Evolutionary conservation across 257 asterid species (phyloP).

Genomic region (Craterostigma plantagineum): DNA sequence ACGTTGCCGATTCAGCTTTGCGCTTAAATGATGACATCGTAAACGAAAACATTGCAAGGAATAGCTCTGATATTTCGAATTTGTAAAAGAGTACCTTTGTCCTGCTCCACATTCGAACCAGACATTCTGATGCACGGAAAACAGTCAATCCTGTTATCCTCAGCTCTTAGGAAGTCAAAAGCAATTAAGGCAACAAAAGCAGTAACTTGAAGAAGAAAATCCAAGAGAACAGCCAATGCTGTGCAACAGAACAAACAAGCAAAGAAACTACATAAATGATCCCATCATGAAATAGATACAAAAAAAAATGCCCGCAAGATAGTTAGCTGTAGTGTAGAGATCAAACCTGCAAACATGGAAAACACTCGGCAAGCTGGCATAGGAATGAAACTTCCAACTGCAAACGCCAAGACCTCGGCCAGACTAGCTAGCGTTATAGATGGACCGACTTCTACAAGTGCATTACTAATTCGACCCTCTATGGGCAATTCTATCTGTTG

Average conservation of each 20-base stretch:
- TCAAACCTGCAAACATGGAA: slow-evolving; percentile 95
- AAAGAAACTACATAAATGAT: slow-evolving; percentile 10
- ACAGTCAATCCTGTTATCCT: slow-evolving; percentile 83
- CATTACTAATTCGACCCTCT: slow-evolving; percentile 91
- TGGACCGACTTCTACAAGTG: slow-evolving; percentile 98
- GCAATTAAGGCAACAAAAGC: slow-evolving; percentile 94
- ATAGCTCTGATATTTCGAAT: slow-evolving; percentile 1
- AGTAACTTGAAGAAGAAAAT: slow-evolving; percentile 93
- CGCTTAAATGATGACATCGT: slow-evolving; percentile 7
- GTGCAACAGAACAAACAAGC: slow-evolving; percentile 17
- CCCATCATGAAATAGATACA: not conserved
- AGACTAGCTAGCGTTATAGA: slow-evolving; percentile 92
- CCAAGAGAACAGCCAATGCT: slow-evolving; percentile 97
- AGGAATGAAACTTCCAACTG: slow-evolving; percentile 97
- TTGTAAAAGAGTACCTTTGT: slow-evolving; percentile 33
- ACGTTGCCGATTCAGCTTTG: too few species aligned
- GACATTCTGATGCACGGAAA: slow-evolving; percentile 64
- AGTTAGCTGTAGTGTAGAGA: not conserved
- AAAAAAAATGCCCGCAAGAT: not conserved
- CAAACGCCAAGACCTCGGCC: slow-evolving; percentile 95
- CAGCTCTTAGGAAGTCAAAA: slow-evolving; percentile 90
- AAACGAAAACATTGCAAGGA: slow-evolving; percentile 7
- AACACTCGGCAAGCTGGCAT: slow-evolving; percentile 98
- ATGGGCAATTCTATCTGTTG: slow-evolving; percentile 83
- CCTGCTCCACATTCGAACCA: slow-evolving; percentile 43